Percentiles rank a stretch among this genome's conserved stretches.
These are phyloP conservation scores for Lactarius hatsudake DNA, from an alignment of 768 basidiomycete genomes.

Conservation along the genomic window DNA sequence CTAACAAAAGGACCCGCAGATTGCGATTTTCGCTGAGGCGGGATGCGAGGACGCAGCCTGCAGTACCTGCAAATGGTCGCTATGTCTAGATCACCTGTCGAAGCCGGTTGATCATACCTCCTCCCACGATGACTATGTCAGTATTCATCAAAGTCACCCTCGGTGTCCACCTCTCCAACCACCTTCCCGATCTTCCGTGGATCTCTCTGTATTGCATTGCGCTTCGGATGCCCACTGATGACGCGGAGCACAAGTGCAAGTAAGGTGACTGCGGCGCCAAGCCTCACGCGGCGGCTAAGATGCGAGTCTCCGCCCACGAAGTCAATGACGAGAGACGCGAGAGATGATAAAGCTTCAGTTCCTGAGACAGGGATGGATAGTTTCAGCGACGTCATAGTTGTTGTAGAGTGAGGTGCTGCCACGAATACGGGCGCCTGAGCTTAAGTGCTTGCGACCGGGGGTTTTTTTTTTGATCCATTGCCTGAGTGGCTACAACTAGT, in stretches of 20 bases:
- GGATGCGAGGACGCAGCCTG: conserved; percentile 60
- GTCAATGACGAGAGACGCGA: neutral
- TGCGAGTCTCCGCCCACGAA: conserved; percentile 14
- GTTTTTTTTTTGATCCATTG: too few species aligned
- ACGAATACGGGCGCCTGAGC: neutral
- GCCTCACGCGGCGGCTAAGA: conserved; percentile 10
- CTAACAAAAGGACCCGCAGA: conserved; percentile 53
- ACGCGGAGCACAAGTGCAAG: conserved; percentile 4
- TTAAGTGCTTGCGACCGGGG: neutral
- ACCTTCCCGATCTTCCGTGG: conserved; percentile 9
- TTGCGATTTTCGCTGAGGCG: conserved; percentile 55
- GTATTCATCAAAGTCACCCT: conserved; percentile 32
- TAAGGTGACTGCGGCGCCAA: conserved; percentile 5
- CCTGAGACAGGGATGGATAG: neutral
- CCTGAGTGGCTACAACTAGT: too few species aligned
- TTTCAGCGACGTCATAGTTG: neutral
- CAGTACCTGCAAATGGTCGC: conserved; percentile 43
- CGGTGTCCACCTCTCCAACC: conserved; percentile 6
- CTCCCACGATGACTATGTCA: conserved; percentile 40
- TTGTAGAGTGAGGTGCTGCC: neutral
- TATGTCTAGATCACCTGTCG: neutral
- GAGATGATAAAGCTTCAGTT: neutral
- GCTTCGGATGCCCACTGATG: conserved; percentile 6
- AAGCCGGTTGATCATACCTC: conserved; percentile 31
- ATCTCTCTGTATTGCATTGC: conserved; percentile 11